These are phyloP conservation scores for Ascochyta clinopodiicola DNA, from an alignment of 2,329 filamentous ascomycete genomes.

Conservation along the genomic window DNA sequence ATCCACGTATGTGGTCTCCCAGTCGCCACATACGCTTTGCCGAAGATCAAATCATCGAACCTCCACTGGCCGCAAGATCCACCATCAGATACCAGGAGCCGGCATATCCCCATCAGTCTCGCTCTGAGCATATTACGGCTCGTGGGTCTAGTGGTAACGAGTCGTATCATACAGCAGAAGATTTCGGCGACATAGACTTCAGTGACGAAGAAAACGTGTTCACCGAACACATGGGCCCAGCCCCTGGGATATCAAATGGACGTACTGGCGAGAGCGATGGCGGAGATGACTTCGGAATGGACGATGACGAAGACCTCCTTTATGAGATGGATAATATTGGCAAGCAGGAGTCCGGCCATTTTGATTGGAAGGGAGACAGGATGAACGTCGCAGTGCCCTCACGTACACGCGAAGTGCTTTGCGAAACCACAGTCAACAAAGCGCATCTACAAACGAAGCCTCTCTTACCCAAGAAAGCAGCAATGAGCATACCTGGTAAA, in stretches of 20 bases:
- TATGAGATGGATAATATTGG: slow-evolving; percentile 54
- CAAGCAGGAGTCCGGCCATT: slow-evolving; percentile 38
- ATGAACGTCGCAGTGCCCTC: slow-evolving; percentile 21
- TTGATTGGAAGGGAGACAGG: slow-evolving; percentile 40
- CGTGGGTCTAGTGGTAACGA: slow-evolving; percentile 14
- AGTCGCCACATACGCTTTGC: slow-evolving; percentile 36
- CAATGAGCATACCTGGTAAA: slow-evolving; percentile 34
- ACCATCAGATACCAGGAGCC: slow-evolving; percentile 17
- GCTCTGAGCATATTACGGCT: slow-evolving; percentile 1
- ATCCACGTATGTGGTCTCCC: slow-evolving; percentile 37
- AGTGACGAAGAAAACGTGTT: slow-evolving; percentile 35
- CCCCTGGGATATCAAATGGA: neutral
- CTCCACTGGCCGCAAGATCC: slow-evolving; percentile 9
- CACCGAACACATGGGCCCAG: slow-evolving; percentile 30
- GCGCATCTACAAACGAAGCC: slow-evolving; percentile 22
- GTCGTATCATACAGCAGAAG: slow-evolving; percentile 25
- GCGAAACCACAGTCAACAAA: slow-evolving; percentile 38
- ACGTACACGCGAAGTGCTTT: slow-evolving; percentile 34
- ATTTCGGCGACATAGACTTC: slow-evolving; percentile 36
- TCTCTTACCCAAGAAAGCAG: slow-evolving; percentile 38
- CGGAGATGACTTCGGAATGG: slow-evolving; percentile 39
- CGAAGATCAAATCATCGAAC: slow-evolving; percentile 21
- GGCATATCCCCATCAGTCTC: slow-evolving; percentile 24
- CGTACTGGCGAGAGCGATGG: slow-evolving; percentile 19
- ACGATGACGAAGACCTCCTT: slow-evolving; percentile 43